Conservation (phyloP, 352 stramenopile genomes). For the Peronospora belbahrii region DNA sequence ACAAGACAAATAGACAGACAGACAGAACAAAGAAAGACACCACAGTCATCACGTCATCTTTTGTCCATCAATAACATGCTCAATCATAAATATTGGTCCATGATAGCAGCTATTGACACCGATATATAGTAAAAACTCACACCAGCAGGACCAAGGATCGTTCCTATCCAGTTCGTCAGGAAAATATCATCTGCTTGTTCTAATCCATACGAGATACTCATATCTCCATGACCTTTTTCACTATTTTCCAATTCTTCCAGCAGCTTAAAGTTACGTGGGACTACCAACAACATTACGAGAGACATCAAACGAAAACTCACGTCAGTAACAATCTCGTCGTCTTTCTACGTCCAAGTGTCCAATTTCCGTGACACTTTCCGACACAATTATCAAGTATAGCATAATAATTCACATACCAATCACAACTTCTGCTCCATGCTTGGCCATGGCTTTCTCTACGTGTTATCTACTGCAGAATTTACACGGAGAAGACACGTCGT, state of each 20-base stretch:
- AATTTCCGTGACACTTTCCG: too few species aligned
- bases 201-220: slow-evolving; percentile 93
- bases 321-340: neutral
- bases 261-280: slow-evolving; percentile 92
- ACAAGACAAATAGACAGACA: neutral
- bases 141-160: slow-evolving; percentile 92
- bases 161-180: slow-evolving; percentile 96
- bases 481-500: slow-evolving; percentile 4
- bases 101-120: too few species aligned
- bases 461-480: slow-evolving; percentile 11
- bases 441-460: slow-evolving; percentile 46
- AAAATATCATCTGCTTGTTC: slow-evolving; percentile 96
- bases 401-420: slow-evolving; percentile 48
- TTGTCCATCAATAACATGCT: too few species aligned
- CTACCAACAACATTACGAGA: slow-evolving; percentile 31
- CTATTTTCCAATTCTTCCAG: slow-evolving; percentile 89
- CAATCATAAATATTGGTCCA: too few species aligned
- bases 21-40: too few species aligned
- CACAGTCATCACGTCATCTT: too few species aligned
- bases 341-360: too few species aligned
- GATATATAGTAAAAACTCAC: slow-evolving; percentile 67
- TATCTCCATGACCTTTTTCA: slow-evolving; percentile 90
- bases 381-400: too few species aligned
- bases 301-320: too few species aligned
- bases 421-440: slow-evolving; percentile 73